A percentile compares a stretch with the other conserved stretches of the same genome.
Conservation (phyloP, 177 flowering plant species). For the Vitis hybrid region DNA sequence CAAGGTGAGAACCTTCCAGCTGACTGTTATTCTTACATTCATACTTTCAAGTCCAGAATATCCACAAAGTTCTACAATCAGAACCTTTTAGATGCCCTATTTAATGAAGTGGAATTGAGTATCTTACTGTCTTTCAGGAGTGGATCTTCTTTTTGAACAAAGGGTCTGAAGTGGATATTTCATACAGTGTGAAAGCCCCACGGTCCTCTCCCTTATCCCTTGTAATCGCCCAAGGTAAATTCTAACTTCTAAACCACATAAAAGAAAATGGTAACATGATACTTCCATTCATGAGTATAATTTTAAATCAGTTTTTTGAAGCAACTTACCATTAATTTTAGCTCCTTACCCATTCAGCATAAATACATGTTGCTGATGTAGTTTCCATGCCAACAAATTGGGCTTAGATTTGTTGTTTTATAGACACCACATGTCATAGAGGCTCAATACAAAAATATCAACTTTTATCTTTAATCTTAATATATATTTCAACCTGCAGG, state of each 20-base stretch:
- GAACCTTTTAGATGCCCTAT: background rate
- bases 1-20: conserved; percentile 38
- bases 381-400: no score
- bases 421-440: no score
- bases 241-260: conserved; percentile 1
- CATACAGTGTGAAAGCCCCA: conserved; percentile 45
- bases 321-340: no score
- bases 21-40: background rate
- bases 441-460: no score
- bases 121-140: conserved; percentile 45
- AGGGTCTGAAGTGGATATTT: conserved; percentile 58
- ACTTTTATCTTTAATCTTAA: background rate
- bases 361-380: no score
- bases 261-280: background rate
- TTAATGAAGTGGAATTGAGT: background rate
- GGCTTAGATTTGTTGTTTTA: no score
- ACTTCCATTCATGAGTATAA: no score
- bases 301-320: no score
- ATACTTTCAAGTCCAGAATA: no score
- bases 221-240: conserved; percentile 65
- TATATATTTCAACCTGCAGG: conserved; percentile 44
- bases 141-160: conserved; percentile 66
- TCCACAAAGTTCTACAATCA: no score
- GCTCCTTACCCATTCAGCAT: no score
- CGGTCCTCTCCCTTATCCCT: conserved; percentile 45